Evolutionary conservation across 148 eudicot genomes (phyloP).

Genomic region (Arctostaphylos glauca): DNA sequence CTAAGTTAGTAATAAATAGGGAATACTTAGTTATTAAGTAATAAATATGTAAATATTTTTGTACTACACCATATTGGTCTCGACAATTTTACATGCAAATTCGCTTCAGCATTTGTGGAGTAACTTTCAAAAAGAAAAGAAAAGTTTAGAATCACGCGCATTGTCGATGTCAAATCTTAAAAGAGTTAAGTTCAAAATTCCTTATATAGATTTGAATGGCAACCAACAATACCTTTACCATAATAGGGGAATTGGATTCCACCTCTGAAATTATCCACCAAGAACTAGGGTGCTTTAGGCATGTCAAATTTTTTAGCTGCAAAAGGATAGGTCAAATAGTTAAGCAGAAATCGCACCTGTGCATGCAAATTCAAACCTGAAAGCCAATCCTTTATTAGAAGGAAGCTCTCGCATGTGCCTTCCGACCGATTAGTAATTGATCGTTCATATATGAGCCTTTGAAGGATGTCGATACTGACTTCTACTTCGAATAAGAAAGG

Average conservation of each 20-base stretch:
- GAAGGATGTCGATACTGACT: too few relatives aligned
- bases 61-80: too few relatives aligned
- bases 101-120: not conserved
- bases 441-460: too few relatives aligned
- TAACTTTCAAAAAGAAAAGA: not conserved
- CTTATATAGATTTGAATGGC: not conserved
- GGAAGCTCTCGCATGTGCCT: not conserved
- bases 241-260: constrained; percentile 11
- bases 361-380: not conserved
- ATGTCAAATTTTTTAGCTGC: not conserved
- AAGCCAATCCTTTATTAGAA: not conserved
- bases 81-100: too few relatives aligned
- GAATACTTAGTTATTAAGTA: too few relatives aligned
- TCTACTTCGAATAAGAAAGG: too few relatives aligned
- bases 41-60: too few relatives aligned
- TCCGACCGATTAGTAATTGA: too few relatives aligned
- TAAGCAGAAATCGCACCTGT: too few relatives aligned
- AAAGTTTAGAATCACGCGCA: too few relatives aligned
- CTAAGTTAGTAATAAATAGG: too few relatives aligned
- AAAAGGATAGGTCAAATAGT: not conserved
- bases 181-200: not conserved
- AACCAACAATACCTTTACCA: not conserved
- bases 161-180: not conserved
- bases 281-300: not conserved
- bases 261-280: not conserved